These are phyloP conservation scores for Paraconiothyrium brasiliense DNA, from an alignment of 2,329 filamentous ascomycete species.

Conservation along the genomic window DNA sequence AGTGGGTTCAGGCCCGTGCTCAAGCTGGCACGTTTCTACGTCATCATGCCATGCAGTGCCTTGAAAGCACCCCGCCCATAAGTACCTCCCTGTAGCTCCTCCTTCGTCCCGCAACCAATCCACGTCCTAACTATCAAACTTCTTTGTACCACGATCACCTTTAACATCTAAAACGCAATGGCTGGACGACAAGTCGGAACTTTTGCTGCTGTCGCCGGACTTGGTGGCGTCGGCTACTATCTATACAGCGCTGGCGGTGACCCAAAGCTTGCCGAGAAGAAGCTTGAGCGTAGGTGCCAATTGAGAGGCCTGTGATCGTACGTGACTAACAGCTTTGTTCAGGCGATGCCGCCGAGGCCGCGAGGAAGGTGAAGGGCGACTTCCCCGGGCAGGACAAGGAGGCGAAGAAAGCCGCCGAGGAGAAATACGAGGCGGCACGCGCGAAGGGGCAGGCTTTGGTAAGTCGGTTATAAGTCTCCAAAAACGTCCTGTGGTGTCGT, in stretches of 20 bases:
- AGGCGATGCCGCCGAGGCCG: constrained; percentile 81
- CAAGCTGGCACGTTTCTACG: constrained; percentile 31
- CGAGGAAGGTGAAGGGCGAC: constrained; percentile 72
- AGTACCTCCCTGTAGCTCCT: constrained; percentile 26
- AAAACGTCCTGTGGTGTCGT: neutral
- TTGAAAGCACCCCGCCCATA: constrained; percentile 40
- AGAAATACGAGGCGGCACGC: constrained; percentile 51
- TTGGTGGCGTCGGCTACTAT: constrained; percentile 81
- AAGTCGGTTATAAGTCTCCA: constrained; percentile 20
- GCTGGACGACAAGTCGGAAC: constrained; percentile 35
- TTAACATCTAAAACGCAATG: constrained; percentile 32
- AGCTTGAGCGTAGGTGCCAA: constrained; percentile 76
- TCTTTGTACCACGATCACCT: constrained; percentile 14
- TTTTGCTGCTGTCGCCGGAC: constrained; percentile 50
- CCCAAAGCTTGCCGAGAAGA: constrained; percentile 83
- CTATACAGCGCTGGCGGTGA: constrained; percentile 86
- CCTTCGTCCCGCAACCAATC: constrained; percentile 14
- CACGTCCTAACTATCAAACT: constrained; percentile 15
- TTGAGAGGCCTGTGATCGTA: neutral
- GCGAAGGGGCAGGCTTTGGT: constrained; percentile 56
- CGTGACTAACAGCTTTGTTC: constrained; percentile 25
- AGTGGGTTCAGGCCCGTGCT: constrained; percentile 28
- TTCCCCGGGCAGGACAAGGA: constrained; percentile 70
- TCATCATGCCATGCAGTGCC: constrained; percentile 32
- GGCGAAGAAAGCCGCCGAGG: constrained; percentile 71